These are phyloP conservation scores for Paecilomyces sp. DNA, from an alignment of 2,329 filamentous ascomycete genomes.

Conservation along the genomic window DNA sequence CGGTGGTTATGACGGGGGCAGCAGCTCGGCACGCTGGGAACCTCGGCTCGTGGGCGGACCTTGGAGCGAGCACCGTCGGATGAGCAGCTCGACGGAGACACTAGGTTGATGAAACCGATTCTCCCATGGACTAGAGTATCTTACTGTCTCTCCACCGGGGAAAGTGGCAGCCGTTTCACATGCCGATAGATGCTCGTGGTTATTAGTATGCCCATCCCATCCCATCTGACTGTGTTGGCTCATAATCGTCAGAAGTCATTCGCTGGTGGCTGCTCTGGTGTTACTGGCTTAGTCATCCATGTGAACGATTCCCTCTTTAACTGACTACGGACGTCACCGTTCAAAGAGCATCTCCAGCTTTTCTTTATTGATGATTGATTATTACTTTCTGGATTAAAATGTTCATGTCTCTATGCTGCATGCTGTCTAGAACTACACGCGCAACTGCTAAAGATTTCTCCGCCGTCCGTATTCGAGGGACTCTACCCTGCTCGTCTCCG, in stretches of 20 bases:
- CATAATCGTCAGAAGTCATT: neutral
- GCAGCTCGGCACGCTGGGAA: conserved; percentile 25
- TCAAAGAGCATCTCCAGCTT: neutral
- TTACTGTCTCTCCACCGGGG: neutral
- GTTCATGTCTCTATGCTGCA: no score
- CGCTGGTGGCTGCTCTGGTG: no score
- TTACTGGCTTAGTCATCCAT: neutral
- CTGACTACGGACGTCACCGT: neutral
- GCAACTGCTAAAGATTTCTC: neutral
- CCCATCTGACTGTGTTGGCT: neutral
- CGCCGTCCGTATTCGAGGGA: neutral
- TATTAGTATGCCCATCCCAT: neutral
- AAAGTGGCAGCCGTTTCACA: neutral
- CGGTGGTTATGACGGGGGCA: conserved; percentile 3
- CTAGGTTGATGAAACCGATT: no score
- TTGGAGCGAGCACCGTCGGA: no score
- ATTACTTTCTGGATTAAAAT: no score
- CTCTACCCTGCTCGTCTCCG: no score
- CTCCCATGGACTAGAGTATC: neutral
- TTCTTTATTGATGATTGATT: no score
- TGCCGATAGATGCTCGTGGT: neutral
- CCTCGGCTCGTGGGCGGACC: conserved; percentile 23
- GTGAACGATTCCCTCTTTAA: neutral
- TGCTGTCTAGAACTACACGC: no score
- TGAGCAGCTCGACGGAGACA: no score